These are phyloP conservation scores for Boletus pseudo-olivaceus DNA, from an alignment of 768 basidiomycete species.

Conservation along the genomic window DNA sequence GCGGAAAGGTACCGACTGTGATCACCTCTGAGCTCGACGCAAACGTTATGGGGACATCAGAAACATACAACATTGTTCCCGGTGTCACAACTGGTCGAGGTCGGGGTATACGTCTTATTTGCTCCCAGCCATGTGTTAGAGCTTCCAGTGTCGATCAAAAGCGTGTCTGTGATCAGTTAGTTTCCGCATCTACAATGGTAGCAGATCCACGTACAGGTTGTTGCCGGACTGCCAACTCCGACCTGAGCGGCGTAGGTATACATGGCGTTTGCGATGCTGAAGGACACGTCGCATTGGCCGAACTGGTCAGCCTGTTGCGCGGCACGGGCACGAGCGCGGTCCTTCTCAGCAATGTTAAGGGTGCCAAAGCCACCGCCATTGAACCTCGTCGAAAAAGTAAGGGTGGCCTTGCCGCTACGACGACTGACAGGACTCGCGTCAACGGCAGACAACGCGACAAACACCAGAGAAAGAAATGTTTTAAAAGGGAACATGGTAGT, in stretches of 20 bases:
- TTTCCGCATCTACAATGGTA: background rate
- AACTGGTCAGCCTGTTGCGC: slow-evolving; percentile 1
- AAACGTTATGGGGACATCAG: background rate
- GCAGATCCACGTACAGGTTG: slow-evolving; percentile 19
- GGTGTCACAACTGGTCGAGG: slow-evolving; percentile 12
- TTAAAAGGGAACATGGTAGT: slow-evolving; percentile 12
- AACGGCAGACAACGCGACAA: slow-evolving; percentile 10
- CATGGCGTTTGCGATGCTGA: slow-evolving; percentile 19
- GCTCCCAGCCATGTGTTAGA: slow-evolving; percentile 30
- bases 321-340: slow-evolving; percentile 18
- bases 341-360: slow-evolving; percentile 12
- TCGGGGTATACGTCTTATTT: slow-evolving; percentile 7
- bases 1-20: slow-evolving; percentile 2
- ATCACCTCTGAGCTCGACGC: background rate
- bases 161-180: slow-evolving; percentile 18
- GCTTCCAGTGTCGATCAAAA: slow-evolving; percentile 32
- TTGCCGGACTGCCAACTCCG: slow-evolving; percentile 26
- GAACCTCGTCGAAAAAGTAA: slow-evolving; percentile 12
- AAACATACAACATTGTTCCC: slow-evolving; percentile 21
- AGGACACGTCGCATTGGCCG: slow-evolving; percentile 5
- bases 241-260: slow-evolving; percentile 27
- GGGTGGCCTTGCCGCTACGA: slow-evolving; percentile 5
- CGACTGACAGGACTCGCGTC: slow-evolving; percentile 11
- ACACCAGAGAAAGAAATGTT: slow-evolving; percentile 7
- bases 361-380: slow-evolving; percentile 9